These are phyloP conservation scores for Leishmania arabica DNA, from an alignment of 208 protist genomes.

Conservation along the genomic window DNA sequence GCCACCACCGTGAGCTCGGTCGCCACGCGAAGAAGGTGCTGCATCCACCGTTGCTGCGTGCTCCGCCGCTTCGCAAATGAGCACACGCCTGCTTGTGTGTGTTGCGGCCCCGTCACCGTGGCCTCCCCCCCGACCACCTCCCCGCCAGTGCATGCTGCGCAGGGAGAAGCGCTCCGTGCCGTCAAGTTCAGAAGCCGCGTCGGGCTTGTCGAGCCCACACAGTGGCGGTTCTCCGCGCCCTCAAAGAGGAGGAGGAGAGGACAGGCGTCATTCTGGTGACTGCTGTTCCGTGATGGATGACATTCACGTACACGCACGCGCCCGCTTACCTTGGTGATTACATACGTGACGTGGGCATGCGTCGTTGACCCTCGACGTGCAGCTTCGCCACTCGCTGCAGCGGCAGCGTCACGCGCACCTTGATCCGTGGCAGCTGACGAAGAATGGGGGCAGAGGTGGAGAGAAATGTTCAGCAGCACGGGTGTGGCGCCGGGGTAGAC, in stretches of 20 bases:
- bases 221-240: too few species aligned
- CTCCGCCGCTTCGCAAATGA: neutral
- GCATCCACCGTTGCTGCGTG: slow-evolving; percentile 1
- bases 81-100: neutral
- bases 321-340: neutral
- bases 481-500: slow-evolving; percentile 78
- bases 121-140: neutral
- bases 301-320: neutral
- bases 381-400: neutral
- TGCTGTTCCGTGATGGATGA: neutral
- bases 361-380: neutral
- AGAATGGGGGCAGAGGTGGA: slow-evolving; percentile 35
- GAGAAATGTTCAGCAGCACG: slow-evolving; percentile 93
- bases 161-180: neutral
- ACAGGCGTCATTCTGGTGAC: neutral
- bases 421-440: neutral
- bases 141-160: neutral
- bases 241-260: neutral
- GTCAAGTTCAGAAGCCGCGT: neutral
- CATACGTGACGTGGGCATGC: neutral
- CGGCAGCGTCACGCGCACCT: neutral
- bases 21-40: slow-evolving; percentile 12
- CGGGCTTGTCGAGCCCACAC: neutral
- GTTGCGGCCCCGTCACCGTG: neutral
- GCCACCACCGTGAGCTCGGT: neutral